Evolutionary conservation across 495 filamentous ascomycete genomes (phyloP), one percentile per base, ranked within the genome.

Genomic region (Paragyromitra xinjiangensis): DNA sequence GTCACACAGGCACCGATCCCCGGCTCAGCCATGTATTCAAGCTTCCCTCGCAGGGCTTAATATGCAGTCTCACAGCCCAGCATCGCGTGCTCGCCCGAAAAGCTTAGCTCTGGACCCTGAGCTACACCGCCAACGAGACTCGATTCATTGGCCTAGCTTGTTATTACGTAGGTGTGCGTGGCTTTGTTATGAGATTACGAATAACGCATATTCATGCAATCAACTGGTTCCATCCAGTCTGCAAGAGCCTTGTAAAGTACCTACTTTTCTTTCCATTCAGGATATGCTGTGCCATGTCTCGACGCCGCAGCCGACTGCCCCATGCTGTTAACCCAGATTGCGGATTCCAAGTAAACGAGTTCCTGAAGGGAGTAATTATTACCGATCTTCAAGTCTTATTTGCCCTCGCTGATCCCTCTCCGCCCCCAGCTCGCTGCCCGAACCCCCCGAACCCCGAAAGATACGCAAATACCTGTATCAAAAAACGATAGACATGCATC

Each of bases 321-420:
- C 68, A 61, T 8, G 29, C 61, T 37, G 39, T 39, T 34, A 61
- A 42, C 53, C 34, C 51, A n/a, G 29, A 24, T 59, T 42, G 37
- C 22, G 45, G 59, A 51, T 42, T 72, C n/a, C 51, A 34, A 65
- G 51, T 45, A 14, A 66, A 71, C 9, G 42, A 63, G 14, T 78
- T 79, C 48, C 77, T 79, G 0, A 79, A 48, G 26, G 75, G 42
- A 55, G 77, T 79, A 79, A 65, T 24, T 53, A 24, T 14, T 77
- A 34, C 68, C 48, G 39, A 45, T 42, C 34, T 40, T 16, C 45
- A 50, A 19, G 39, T 19, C 19, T 34, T 40, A 34, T 29, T 11
- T 24, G 22, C 6, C 16, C 16, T 37, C 14, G 37, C 56, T 71
- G 34, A 66, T 62, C 29, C 51, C 16, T 8, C 26, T 71, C 29